Evolutionary conservation across 2,329 filamentous ascomycete genomes (phyloP), one percentile per base, ranked within the genome.

Genomic region (Pezicula neosporulosa): DNA sequence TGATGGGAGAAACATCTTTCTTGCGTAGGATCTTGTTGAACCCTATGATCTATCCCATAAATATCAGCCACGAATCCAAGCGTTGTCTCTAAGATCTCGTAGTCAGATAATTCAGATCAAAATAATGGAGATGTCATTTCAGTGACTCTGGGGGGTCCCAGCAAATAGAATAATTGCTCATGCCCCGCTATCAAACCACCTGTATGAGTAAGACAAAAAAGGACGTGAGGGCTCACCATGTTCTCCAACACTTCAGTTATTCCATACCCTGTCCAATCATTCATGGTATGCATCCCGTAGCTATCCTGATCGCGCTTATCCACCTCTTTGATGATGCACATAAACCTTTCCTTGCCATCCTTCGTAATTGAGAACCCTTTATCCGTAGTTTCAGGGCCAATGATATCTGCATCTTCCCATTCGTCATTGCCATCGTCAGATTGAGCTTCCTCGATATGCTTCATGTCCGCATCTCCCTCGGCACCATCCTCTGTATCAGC

Each of bases 241-340:
- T 56, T 56, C 42, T 53, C 54, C 42, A 56, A 47, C 4, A 53
- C 48, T 30, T 56, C 54, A 6, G 30, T 51, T 10, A 44, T 36
- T n/a, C 54, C 54, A 44, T 56, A 56, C 3, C 51, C 54, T 2
- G 51, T 10, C 33, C 35, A 53, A 27, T 56, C 54, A 46, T 56
- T 56, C 37, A 44, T 51, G 45, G 53, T 56, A 44, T 56, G 53
- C 48, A 56, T 51, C 24, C 16, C 38, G 35, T 56, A 44, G 7
- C 4, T 2, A 41, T 56, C 54, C 8, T 36, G 54, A 28, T 56
- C 51, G 10, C 54, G 39, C 36, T 56, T 56, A 8, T 53, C 44
- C 15, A 19, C 12, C 16, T 49, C 50, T 16, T 42, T n/a, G 9
- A 21, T 36, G 19, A 53, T 53, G 10, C 49, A 8, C 2, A 27